These are phyloP conservation scores for Thozetella sp. DNA, from an alignment of 495 filamentous ascomycete species.

Conservation along the genomic window DNA sequence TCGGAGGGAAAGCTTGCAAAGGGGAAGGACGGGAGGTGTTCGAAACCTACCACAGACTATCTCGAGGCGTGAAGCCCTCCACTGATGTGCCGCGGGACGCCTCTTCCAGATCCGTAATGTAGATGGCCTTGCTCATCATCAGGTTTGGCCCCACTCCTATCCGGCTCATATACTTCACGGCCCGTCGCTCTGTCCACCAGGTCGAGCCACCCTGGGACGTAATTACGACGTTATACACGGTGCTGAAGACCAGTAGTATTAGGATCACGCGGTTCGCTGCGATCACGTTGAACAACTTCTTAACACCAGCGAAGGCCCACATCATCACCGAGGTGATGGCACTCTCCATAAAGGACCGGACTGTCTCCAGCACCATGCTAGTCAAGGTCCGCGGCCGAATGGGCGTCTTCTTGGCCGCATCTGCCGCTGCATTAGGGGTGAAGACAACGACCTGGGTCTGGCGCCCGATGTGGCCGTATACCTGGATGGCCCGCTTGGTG, in stretches of 20 bases:
- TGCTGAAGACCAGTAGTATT: slow-evolving; percentile 63
- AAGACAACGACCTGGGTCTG: slow-evolving; percentile 70
- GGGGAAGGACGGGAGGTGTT: background rate
- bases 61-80: slow-evolving; percentile 23
- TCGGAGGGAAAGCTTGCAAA: slow-evolving; percentile 11
- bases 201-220: slow-evolving; percentile 65
- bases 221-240: slow-evolving; percentile 70
- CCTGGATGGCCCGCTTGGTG: slow-evolving; percentile 86
- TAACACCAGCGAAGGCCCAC: slow-evolving; percentile 65
- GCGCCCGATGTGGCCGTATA: slow-evolving; percentile 85
- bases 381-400: slow-evolving; percentile 69
- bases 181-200: slow-evolving; percentile 87
- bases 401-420: slow-evolving; percentile 45
- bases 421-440: slow-evolving; percentile 37
- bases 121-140: slow-evolving; percentile 84
- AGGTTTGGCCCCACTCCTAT: slow-evolving; percentile 78
- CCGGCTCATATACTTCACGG: slow-evolving; percentile 74
- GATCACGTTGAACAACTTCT: slow-evolving; percentile 66
- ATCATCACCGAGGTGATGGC: slow-evolving; percentile 72
- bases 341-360: slow-evolving; percentile 68
- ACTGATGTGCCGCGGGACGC: slow-evolving; percentile 42
- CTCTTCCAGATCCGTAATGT: slow-evolving; percentile 79
- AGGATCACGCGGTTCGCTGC: slow-evolving; percentile 79
- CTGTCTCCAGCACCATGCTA: slow-evolving; percentile 70
- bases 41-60: slow-evolving; percentile 41